Percentiles rank a stretch among this genome's conserved stretches.
Evolutionary conservation across 2,329 filamentous ascomycete species (phyloP).

Genomic region (Fusarium luffae): DNA sequence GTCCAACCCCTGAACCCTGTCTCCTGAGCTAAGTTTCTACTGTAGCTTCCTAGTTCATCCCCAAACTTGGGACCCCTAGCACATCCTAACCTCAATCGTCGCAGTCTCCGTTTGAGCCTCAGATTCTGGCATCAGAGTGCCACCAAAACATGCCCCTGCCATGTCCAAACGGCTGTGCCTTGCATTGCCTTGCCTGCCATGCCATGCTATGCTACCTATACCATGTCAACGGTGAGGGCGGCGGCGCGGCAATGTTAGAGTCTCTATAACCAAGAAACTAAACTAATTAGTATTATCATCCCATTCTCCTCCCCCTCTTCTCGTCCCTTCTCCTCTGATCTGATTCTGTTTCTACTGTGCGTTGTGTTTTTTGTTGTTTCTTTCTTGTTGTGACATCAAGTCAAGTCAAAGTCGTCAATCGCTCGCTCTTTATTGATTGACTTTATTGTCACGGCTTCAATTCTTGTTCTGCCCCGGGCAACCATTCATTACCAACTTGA

Average conservation of each 20-base stretch:
- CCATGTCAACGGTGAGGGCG: conserved; percentile 15
- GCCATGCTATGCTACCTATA: conserved; percentile 7
- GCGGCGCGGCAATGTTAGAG: conserved; percentile 9
- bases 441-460: conserved; percentile 17
- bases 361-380: conserved; percentile 22
- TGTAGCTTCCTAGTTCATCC: conserved; percentile 10
- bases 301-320: conserved; percentile 27
- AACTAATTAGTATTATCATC: conserved; percentile 20
- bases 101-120: conserved; percentile 44
- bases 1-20: conserved; percentile 24
- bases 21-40: background rate
- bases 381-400: conserved; percentile 15
- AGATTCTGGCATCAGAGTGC: conserved; percentile 33
- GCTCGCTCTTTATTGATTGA: conserved; percentile 30
- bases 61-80: conserved; percentile 32
- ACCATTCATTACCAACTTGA: conserved; percentile 27
- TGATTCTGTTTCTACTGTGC: conserved; percentile 20
- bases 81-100: conserved; percentile 38
- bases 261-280: conserved; percentile 15
- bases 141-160: conserved; percentile 20
- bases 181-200: background rate
- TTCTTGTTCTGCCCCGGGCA: conserved; percentile 41
- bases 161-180: conserved; percentile 7
- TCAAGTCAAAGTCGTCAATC: conserved; percentile 25
- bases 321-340: conserved; percentile 23